Evolutionary conservation across 805 yeast species (phyloP), one percentile per base, ranked within the genome.

Genomic region (Cyberlindnera subsufficiens): DNA sequence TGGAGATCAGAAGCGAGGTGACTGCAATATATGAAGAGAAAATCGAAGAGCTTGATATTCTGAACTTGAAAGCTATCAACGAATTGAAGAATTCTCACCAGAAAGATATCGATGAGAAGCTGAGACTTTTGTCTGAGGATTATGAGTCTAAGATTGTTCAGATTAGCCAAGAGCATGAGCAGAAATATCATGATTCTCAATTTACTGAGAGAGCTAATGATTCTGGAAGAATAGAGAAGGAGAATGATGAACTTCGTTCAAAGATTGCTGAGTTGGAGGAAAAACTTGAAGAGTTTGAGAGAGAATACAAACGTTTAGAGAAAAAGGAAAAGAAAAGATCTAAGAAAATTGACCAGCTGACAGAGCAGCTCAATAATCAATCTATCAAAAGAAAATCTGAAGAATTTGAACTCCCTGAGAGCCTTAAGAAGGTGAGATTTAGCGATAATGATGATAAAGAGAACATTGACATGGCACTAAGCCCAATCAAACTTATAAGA

Each of bases 21-120:
- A 37, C 43, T 18, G 46, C 42, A 5, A 67, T 64, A 29, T 66
- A 64, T 42, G 69, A 65, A 39, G 52, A 48, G 4, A 63, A 63
- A 38, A 52, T 66, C 6, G 59, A 63, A n/a, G 68, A 71, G 19
- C 59, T 71, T 29, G 65, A 64, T 4, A 47, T 50, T 1, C 59
- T 64, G 31, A 60, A 72, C 39, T 54, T 56, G 25, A 43, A 51
- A 10, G 63, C 65, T 18, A 33, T 69, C 1, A 55, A 56, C n/a
- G 59, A 61, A 4, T 38, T 70, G 10, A 63, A 60, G 38, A 64
- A 59, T 27, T n/a, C 47, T 2, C 55, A 56, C 17, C 46, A 37
- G 43, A 40, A 13, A 22, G 59, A 45, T 43, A 58, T 54, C 32
- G 71, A 58, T 51, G 51, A 41, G 35, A 70, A 56, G 46, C 49